Conservation (phyloP, 2,329 filamentous ascomycete genomes). For the Aspergillus niger region DNA sequence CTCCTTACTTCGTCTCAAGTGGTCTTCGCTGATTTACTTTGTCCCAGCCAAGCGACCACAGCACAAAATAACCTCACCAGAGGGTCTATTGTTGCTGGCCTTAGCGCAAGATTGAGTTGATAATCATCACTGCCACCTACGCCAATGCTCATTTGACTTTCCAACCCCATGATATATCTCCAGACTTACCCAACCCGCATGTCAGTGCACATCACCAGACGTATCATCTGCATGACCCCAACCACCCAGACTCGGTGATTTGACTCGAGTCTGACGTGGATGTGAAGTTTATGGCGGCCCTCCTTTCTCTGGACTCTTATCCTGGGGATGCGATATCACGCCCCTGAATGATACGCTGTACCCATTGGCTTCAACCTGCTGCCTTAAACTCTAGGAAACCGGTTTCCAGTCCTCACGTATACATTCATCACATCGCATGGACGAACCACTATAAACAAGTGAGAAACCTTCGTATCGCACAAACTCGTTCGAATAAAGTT, state of each 20-base stretch:
- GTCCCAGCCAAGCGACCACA: not conserved
- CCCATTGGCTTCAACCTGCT: not conserved
- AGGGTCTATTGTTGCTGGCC: not conserved
- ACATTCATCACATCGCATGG: not conserved
- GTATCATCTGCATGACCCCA: constrained; percentile 7
- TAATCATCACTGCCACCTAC: not conserved
- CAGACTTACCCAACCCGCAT: not conserved
- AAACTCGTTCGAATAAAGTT: not conserved
- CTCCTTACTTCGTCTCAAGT: not conserved
- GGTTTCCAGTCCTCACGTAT: not conserved
- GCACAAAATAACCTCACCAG: not conserved
- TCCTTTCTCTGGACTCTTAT: not conserved
- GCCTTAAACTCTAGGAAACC: not conserved
- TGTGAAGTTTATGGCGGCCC: not conserved
- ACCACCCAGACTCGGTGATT: not conserved
- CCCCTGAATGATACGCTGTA: not conserved
- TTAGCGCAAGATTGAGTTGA: not conserved
- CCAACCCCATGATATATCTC: not conserved
- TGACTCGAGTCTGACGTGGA: not conserved
- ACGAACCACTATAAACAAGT: too few species aligned
- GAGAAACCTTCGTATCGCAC: not conserved
- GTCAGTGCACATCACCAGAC: constrained; percentile 3
- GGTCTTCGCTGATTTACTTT: not conserved
- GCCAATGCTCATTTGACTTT: not conserved
- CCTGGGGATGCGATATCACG: not conserved